Evolutionary conservation across 345 rosid species (phyloP).

Genomic region (Mangifera indica): DNA sequence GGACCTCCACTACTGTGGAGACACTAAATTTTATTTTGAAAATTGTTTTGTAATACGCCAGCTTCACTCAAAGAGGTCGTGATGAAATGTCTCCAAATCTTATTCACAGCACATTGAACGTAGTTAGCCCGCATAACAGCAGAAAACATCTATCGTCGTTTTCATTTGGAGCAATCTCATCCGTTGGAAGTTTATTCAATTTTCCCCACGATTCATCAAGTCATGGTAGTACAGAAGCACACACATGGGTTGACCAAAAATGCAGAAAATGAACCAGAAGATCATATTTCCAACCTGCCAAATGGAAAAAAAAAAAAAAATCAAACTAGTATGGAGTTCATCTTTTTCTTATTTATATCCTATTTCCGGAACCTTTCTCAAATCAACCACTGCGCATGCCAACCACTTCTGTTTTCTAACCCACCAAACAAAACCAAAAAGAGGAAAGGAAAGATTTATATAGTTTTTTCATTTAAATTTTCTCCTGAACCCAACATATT

Average conservation of each 20-base stretch:
- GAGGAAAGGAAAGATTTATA: not conserved
- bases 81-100: not conserved
- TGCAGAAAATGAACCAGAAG: slow-evolving; percentile 94
- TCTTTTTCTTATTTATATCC: not conserved
- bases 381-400: not conserved
- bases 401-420: not conserved
- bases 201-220: slow-evolving; percentile 74
- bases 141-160: not conserved
- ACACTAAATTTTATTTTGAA: slow-evolving; percentile 14
- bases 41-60: not conserved
- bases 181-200: slow-evolving; percentile 9
- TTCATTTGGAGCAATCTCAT: slow-evolving; percentile 1
- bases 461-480: not conserved
- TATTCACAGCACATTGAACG: not conserved
- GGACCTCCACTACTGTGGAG: not conserved
- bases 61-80: not conserved
- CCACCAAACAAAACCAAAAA: not conserved
- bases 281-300: slow-evolving; percentile 92
- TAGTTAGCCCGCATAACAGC: not conserved
- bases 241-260: slow-evolving; percentile 97
- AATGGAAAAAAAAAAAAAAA: not conserved
- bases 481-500: no score
- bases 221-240: slow-evolving; percentile 92
- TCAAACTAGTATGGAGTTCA: not conserved
- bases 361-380: no score